Base-by-base conservation (phyloP, 2,329 filamentous ascomycete species). In the Mollisia scopiformis region DNA sequence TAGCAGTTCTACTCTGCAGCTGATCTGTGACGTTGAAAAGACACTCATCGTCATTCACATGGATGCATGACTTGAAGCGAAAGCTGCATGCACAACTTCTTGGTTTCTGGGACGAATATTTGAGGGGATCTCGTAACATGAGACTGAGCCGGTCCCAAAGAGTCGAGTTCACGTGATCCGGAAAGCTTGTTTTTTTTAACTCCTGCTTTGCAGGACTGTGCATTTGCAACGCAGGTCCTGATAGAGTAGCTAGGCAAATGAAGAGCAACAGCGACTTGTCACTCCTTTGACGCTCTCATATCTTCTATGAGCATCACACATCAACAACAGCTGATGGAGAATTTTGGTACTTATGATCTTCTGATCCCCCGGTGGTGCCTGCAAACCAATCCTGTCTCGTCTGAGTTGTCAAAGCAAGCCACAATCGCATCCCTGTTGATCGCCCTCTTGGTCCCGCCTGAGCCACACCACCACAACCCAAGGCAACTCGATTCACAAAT, bases 401-500 rank as follows among this genome's bases (percentile, higher is more conserved):
- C 31, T 39, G 31, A 13, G n/a, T 43, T 43, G 39, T n/a, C n/a
- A 35, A 21, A 28, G 13, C 52, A 43, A 55, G 49, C 49, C 49
- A 28, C 23, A 39, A n/a, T n/a, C 35, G 4, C 6, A 55, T 55
- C 54, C 54, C 41, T 56, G 54, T 37, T 56, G 54, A 56, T 49
- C 39, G 30, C 23, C 23, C 16, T n/a, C n/a, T n/a, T n/a, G n/a
- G n/a, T 41, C 19, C n/a, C 49, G 10, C 49, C 28, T 27, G 13
- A 59, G 52, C 52, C 46, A 55, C 37, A 56, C 14, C 25, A 37
- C 52, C 46, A 55, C 37, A 56, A 25, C 25, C 37, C 39, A 46
- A 46, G 8, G 43, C 43, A 47, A 14, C 49, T 51, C 49, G 27
- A 31, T 19, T 30, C 49, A 51, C 11, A 31, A 14, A 10, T 33